phyloP scores from a whole-genome alignment of 2,329 filamentous ascomycete species.

The Arthrobotrys sphaeroides region DNA sequence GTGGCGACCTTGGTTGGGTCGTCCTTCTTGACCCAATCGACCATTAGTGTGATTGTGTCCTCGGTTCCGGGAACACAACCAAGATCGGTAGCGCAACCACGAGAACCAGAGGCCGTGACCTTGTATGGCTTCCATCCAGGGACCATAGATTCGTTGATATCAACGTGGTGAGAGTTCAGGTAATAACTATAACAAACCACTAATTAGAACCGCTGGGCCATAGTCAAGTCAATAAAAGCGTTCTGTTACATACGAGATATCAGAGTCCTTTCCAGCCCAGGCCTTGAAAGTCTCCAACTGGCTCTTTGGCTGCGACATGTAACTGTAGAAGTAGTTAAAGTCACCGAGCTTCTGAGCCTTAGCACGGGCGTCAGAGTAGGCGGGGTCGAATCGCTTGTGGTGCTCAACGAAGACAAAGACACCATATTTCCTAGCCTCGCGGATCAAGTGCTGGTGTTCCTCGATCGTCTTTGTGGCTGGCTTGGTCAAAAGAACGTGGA shows the following conservation, averaged over 20 bases:
- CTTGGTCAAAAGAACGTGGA: conserved; percentile 94
- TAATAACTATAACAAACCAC: conserved; percentile 74
- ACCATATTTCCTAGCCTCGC: conserved; percentile 74
- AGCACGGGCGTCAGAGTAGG: conserved; percentile 86
- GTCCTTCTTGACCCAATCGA: conserved; percentile 82
- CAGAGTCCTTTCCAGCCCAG: conserved; percentile 89
- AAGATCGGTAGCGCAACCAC: conserved; percentile 78
- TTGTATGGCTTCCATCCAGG: conserved; percentile 79
- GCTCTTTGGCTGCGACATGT: conserved; percentile 92
- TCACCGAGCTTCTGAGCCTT: conserved; percentile 81
- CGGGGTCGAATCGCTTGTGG: conserved; percentile 95
- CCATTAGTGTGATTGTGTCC: conserved; percentile 90
- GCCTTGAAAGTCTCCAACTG: conserved; percentile 94
- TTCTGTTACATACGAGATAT: conserved; percentile 67
- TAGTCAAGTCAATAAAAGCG: background rate
- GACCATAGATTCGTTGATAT: conserved; percentile 92
- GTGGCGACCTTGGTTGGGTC: conserved; percentile 78
- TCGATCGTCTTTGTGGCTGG: conserved; percentile 85
- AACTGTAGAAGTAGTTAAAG: conserved; percentile 98
- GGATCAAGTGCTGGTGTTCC: conserved; percentile 80
- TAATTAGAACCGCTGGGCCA: background rate
- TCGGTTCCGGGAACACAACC: conserved; percentile 85
- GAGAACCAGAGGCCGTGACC: conserved; percentile 80
- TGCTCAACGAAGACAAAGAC: conserved; percentile 95
- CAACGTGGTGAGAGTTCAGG: conserved; percentile 92